These are phyloP conservation scores for Solanum sitiens DNA, from an alignment of 257 asterid species.

Conservation along the genomic window DNA sequence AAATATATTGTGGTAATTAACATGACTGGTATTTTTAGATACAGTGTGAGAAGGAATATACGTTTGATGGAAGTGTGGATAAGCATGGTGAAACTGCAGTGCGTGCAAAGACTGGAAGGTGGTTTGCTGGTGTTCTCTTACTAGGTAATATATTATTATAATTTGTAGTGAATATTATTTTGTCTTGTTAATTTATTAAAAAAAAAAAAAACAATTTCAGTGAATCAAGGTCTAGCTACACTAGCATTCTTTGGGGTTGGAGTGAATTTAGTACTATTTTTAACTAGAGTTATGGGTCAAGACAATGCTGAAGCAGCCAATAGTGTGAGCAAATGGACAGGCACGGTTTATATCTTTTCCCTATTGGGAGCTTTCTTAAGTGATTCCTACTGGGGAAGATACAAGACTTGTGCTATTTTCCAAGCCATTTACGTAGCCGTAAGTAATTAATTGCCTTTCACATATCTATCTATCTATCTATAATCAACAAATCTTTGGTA, in stretches of 20 bases:
- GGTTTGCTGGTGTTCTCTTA: slow-evolving; percentile 69
- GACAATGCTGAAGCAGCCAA: slow-evolving; percentile 95
- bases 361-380: slow-evolving; percentile 93
- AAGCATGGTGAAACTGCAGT: slow-evolving; percentile 59
- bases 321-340: slow-evolving; percentile 89
- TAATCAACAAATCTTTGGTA: neutral
- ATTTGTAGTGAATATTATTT: neutral
- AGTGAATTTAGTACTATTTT: slow-evolving; percentile 66
- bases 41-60: slow-evolving; percentile 37
- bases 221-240: slow-evolving; percentile 91
- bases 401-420: slow-evolving; percentile 77
- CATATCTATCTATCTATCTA: neutral
- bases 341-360: slow-evolving; percentile 83
- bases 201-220: slow-evolving; percentile 6
- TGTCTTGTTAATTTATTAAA: neutral
- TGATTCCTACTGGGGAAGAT: slow-evolving; percentile 94
- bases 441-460: slow-evolving; percentile 6
- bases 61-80: slow-evolving; percentile 70
- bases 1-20: neutral
- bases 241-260: slow-evolving; percentile 94
- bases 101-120: slow-evolving; percentile 60
- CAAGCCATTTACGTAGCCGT: slow-evolving; percentile 73
- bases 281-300: slow-evolving; percentile 81
- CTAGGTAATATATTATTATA: slow-evolving; percentile 33
- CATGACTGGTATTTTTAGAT: neutral